These are phyloP conservation scores for Gryganskiella cystojenkinii DNA, from an alignment of 192 early-diverging fungal species.

Conservation along the genomic window DNA sequence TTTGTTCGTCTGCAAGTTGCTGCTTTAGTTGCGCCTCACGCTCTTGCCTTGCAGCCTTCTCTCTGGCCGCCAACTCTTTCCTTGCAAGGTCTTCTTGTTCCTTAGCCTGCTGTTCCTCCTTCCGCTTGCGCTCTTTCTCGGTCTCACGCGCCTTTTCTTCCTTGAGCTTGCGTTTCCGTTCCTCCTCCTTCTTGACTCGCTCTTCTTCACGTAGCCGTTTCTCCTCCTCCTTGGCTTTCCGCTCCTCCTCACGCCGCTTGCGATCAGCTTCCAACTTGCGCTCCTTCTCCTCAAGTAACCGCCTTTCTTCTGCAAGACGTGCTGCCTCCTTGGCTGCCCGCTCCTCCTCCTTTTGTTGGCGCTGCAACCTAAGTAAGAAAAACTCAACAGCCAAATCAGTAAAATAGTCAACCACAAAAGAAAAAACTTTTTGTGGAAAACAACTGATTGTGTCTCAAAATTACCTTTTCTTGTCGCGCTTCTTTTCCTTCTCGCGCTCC, in stretches of 20 bases:
- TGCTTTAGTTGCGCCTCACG: conserved; percentile 36
- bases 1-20: conserved; percentile 34
- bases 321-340: conserved; percentile 66
- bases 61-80: conserved; percentile 8
- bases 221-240: conserved; percentile 67
- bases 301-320: conserved; percentile 59
- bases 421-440: background rate
- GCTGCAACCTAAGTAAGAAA: conserved; percentile 60
- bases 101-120: conserved; percentile 48
- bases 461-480: conserved; percentile 83
- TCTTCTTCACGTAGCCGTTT: conserved; percentile 64
- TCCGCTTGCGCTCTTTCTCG: conserved; percentile 60
- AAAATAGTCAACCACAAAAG: background rate
- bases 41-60: conserved; percentile 25
- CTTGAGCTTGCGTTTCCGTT: conserved; percentile 61
- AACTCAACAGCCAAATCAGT: background rate
- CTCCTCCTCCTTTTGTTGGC: conserved; percentile 80
- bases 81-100: conserved; percentile 27
- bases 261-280: conserved; percentile 70
- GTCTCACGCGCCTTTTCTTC: conserved; percentile 65
- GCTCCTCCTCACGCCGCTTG: conserved; percentile 69
- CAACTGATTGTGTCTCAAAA: conserved; percentile 12
- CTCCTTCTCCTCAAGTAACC: conserved; percentile 50
- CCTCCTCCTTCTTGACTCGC: conserved; percentile 55
- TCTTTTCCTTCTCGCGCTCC: conserved; percentile 75